phyloP scores from a whole-genome alignment of 2,329 filamentous ascomycete species.

The Ophiocordyceps camponoti-saundersi region DNA sequence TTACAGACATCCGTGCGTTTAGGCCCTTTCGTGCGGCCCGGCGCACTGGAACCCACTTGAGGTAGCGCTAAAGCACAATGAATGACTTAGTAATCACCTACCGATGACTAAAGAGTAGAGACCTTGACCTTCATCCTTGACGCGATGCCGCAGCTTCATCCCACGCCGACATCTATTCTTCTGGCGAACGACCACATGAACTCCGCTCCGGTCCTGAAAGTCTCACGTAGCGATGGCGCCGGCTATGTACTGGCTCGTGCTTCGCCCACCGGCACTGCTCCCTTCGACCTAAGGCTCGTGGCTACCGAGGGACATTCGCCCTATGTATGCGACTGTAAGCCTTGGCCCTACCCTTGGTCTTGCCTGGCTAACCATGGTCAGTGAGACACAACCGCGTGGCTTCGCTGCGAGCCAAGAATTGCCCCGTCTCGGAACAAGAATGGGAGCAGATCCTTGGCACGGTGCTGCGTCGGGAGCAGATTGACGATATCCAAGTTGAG shows the following conservation, averaged over 20 bases:
- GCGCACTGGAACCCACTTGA: too few relatives aligned
- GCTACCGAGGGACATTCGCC: conserved; percentile 50
- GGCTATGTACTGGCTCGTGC: conserved; percentile 45
- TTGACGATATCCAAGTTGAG: conserved; percentile 39
- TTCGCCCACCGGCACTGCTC: conserved; percentile 27
- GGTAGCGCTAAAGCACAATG: too few relatives aligned
- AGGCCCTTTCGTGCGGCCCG: too few relatives aligned
- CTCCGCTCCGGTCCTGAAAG: conserved; percentile 29
- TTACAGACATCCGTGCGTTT: too few relatives aligned
- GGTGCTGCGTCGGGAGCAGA: conserved; percentile 33
- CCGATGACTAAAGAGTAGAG: too few relatives aligned
- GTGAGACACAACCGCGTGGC: conserved; percentile 39
- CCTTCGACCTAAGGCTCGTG: conserved; percentile 48
- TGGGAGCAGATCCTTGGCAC: conserved; percentile 46
- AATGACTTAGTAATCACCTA: too few relatives aligned
- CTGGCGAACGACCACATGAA: conserved; percentile 6
- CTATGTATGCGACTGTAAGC: conserved; percentile 36
- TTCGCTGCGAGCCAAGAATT: conserved; percentile 34
- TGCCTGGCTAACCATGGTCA: conserved; percentile 8
- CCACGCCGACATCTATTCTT: background rate
- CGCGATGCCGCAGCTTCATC: too few relatives aligned
- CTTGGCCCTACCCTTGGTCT: background rate
- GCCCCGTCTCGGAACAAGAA: conserved; percentile 40
- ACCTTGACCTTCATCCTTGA: too few relatives aligned
- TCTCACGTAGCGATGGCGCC: conserved; percentile 36